Percentiles rank a stretch among this genome's conserved stretches.
Conservation (phyloP, 2,329 filamentous ascomycete species). For the Aspergillus brasiliensis region DNA sequence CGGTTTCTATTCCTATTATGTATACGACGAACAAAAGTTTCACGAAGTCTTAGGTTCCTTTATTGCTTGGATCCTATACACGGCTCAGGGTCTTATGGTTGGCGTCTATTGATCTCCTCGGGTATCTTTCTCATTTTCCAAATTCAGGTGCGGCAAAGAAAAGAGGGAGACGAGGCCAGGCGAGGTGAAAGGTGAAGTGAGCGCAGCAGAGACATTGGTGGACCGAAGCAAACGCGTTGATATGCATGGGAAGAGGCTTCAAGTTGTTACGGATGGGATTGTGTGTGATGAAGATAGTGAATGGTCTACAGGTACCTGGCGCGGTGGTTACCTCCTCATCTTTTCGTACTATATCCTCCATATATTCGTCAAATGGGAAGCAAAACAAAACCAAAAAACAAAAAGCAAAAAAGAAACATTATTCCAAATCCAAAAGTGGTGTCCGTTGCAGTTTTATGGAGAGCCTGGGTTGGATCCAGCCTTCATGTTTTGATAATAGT, state of each 20-base stretch:
- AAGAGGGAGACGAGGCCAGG: constrained; percentile 36
- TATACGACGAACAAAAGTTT: constrained; percentile 48
- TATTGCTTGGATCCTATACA: constrained; percentile 37
- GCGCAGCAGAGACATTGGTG: constrained; percentile 30
- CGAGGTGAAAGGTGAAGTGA: constrained; percentile 34
- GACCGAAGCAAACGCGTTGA: constrained; percentile 31
- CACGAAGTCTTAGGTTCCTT: constrained; percentile 40
- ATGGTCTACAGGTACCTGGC: constrained; percentile 25
- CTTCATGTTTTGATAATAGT: not conserved
- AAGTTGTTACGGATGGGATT: constrained; percentile 27
- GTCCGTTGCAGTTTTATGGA: not conserved
- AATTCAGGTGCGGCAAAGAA: constrained; percentile 36
- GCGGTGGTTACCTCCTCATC: constrained; percentile 24
- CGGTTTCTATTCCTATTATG: constrained; percentile 37
- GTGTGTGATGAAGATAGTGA: constrained; percentile 27
- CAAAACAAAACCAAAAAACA: constrained; percentile 18
- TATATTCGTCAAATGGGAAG: constrained; percentile 26
- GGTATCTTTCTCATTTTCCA: constrained; percentile 37
- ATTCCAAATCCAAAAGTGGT: not conserved
- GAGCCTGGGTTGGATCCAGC: not conserved
- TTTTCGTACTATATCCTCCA: constrained; percentile 24
- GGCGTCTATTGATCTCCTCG: constrained; percentile 45
- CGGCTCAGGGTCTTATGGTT: constrained; percentile 43
- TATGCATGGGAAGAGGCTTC: constrained; percentile 31
- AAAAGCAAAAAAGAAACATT: constrained; percentile 15